Evolutionary conservation across 345 rosid species (phyloP).

Genomic region (Eucalyptus caleyi): DNA sequence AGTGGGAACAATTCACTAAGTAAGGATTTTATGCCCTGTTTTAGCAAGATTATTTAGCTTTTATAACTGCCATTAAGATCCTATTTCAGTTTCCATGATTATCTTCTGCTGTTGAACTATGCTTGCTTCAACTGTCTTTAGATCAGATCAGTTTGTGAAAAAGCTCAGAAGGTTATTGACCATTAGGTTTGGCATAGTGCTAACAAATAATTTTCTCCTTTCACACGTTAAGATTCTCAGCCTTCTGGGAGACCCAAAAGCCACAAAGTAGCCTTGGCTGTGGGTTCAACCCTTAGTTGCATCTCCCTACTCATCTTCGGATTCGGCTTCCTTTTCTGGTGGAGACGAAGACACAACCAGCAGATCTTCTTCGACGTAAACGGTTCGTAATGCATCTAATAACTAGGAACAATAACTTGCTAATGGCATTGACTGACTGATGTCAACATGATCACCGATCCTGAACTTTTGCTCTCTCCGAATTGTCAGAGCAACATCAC

Average conservation of each 20-base stretch:
- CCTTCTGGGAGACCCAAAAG: slow-evolving; percentile 31
- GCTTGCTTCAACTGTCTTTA: neutral
- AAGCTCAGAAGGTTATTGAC: neutral
- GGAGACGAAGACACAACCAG: slow-evolving; percentile 67
- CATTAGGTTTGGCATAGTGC: neutral
- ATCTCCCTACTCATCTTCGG: slow-evolving; percentile 49
- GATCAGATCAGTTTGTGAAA: neutral
- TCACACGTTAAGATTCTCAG: slow-evolving; percentile 23
- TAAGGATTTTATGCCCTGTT: slow-evolving; percentile 1
- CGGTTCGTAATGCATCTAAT: slow-evolving; percentile 24
- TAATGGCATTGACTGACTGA: neutral
- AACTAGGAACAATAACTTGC: neutral
- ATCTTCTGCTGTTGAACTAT: neutral
- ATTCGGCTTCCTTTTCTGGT: slow-evolving; percentile 65
- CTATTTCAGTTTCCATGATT: neutral
- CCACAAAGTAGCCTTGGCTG: slow-evolving; percentile 55
- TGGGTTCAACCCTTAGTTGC: slow-evolving; percentile 60
- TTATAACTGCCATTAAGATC: neutral
- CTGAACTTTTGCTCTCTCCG: neutral
- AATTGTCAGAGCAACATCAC: slow-evolving; percentile 43
- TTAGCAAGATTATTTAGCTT: neutral
- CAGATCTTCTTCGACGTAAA: slow-evolving; percentile 85
- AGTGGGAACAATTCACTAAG: slow-evolving; percentile 41
- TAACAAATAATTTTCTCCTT: neutral
- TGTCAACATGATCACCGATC: neutral